A percentile compares a stretch with the other conserved stretches of the same genome.
phyloP scores from a whole-genome alignment of 164 flowering plant species.

The Magnolia officinalis region DNA sequence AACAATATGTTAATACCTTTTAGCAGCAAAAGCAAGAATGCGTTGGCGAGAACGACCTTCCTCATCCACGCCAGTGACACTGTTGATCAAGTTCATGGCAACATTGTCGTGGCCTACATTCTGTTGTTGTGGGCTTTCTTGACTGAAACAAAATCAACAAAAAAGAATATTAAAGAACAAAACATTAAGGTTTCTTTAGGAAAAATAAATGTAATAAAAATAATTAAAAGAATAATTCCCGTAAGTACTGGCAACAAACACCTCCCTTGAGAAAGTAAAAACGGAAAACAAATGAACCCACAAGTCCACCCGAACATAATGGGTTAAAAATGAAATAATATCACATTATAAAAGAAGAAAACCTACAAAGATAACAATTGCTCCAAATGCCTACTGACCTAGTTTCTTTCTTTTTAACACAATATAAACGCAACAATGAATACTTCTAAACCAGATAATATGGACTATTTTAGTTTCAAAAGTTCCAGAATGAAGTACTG shows the following conservation, averaged over 20 bases:
- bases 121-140: constrained; percentile 42
- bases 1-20: constrained; percentile 41
- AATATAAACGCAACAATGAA: too few relatives aligned
- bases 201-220: too few relatives aligned
- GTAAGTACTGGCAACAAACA: neutral
- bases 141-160: constrained; percentile 33
- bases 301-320: neutral
- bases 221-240: neutral
- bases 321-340: neutral
- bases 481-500: too few relatives aligned
- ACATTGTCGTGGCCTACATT: constrained; percentile 49
- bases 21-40: constrained; percentile 92
- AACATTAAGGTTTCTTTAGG: neutral
- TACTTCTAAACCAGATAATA: too few relatives aligned
- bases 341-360: neutral
- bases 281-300: neutral
- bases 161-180: neutral
- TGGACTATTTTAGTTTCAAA: too few relatives aligned
- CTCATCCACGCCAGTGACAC: constrained; percentile 86
- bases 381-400: neutral
- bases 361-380: neutral
- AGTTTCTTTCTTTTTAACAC: neutral
- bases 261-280: neutral
- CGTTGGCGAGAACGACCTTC: constrained; percentile 96
- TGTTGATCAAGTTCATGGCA: constrained; percentile 83